Evolutionary conservation across 2,329 filamentous ascomycete species (phyloP), one percentile per base, ranked within the genome.

Genomic region (Mycosphaerella arachidis): DNA sequence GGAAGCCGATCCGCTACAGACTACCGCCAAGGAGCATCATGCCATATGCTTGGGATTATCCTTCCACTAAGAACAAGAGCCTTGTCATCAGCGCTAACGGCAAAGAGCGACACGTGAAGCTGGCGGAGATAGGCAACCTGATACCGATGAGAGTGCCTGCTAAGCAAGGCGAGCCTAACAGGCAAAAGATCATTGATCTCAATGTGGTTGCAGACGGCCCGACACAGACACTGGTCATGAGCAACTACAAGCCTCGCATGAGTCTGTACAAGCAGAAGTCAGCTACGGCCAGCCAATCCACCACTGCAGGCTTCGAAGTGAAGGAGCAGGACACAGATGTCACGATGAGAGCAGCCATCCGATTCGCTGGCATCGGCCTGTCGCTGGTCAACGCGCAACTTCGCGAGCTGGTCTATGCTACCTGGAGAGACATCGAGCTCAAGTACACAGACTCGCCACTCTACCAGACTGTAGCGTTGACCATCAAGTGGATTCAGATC

Each of bases 11-110:
- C 63, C 84, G 91, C 56, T 99, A 99, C 76, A 88, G 93, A 33
- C 81, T 99, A 31, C 95, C 95, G 1, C 87, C 93, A 12, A 84
- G 94, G 61, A 97, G 93, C 75, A 97, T 99, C 75, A 99, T 99
- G 94, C 94, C 95, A 0, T 99, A 99, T 71, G 93, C 94, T 1
- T 99, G 94, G 94, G 95, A 99, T 72, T 99, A 96, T 76, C 95
- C 94, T 1, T 93, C 94, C 1, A 92, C 92, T n/a, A 97, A 96
- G 77, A 89, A 91, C 77, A 96, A 94, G 70, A 94, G 97, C 73
- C 84, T 99, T 43, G 86, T 97, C 53, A 86, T 99, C 71, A 87
- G 81, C 56, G 88, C 88, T 7, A 86, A 88, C 69, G 86, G 87
- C 62, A 91, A 88, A 70, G 92, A 97, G 72, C 84, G 94, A 31